Base-by-base conservation (phyloP, 1,284 basidiomycete species). In the Jaminaea rosea region DNA sequence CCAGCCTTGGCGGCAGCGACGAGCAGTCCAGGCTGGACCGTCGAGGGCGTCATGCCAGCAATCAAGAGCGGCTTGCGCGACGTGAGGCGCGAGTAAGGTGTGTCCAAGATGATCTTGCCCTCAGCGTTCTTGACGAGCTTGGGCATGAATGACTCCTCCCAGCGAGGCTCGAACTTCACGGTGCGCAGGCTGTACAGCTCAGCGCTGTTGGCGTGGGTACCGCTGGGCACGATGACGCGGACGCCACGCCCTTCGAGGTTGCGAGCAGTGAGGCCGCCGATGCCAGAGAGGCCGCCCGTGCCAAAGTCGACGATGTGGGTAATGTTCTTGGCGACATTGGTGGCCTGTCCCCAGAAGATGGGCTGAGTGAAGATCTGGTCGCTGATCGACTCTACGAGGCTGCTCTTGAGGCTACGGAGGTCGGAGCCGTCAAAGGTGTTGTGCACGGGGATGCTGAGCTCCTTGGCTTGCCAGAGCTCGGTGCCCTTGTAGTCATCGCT, bases 21-120 rank as follows among this genome's bases (percentile, higher is more conserved):
- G 53, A 68, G 68, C 58, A 70, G 65, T 50, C 64, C 49, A 46
- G 66, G 59, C 42, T 61, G 65, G 46, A 72, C 67, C 1, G 68
- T 69, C 52, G 61, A 65, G 15, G 63, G 69, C 5, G 66, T 67
- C 94, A 98, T 98, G 61, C 93, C 94, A 45, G 90, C 90, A 44
- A 98, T 90, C 91, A 96, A 97, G 76, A 98, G 85, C 17, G 93
- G 93, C 1, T 93, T 84, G 78, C 96, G 96, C 63, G 90, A 89
- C 31, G 97, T 78, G 46, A 97, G 82, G 58, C 93, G 87, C 50
- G 92, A 94, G 80, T 94, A 93, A 5, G 90, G 86, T 0, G 93
- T 97, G 76, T 98, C 91, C 67, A 98, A 59, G 48, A 60, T 58
- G 55, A 69, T 57, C 50, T 53, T 45, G 42, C 67, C 67, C 37